Percentiles rank a stretch among this genome's conserved stretches.
Conservation (phyloP, 78 protist genomes). For the Cavenderia fasciculata region DNA sequence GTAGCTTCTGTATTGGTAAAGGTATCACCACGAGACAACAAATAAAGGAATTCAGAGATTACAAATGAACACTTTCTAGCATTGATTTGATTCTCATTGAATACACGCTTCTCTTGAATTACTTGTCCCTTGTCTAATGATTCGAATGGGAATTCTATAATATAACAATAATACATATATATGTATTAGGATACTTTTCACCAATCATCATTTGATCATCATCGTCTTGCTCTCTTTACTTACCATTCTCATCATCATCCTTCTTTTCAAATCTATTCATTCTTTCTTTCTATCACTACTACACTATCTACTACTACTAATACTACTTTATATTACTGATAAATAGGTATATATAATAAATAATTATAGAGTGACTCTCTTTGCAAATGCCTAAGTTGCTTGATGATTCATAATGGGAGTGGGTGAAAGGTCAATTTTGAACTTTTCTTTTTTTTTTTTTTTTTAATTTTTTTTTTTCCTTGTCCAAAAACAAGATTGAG, state of each 20-base stretch:
- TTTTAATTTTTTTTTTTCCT: too few relatives aligned
- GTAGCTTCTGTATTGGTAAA: conserved; percentile 94
- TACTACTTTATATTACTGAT: too few relatives aligned
- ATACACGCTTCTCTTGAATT: conserved; percentile 95
- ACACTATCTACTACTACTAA: too few relatives aligned
- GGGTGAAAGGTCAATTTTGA: too few relatives aligned
- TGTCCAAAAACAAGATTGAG: too few relatives aligned
- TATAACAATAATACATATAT: too few relatives aligned
- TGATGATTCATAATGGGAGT: too few relatives aligned
- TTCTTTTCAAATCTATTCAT: conserved; percentile 22
- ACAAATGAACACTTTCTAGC: conserved; percentile 86
- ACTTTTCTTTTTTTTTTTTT: too few relatives aligned
- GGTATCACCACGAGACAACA: conserved; percentile 94
- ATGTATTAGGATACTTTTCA: background rate
- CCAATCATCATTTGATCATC: background rate
- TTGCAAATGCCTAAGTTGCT: too few relatives aligned
- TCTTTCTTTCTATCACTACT: too few relatives aligned
- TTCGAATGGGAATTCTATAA: conserved; percentile 85
- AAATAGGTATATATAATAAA: too few relatives aligned
- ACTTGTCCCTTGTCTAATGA: conserved; percentile 93
- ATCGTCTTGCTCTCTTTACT: background rate
- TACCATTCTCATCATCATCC: conserved; percentile 52
- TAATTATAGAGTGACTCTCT: too few relatives aligned
- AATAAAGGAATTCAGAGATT: conserved; percentile 94
- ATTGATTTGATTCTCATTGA: conserved; percentile 89